phyloP scores from a whole-genome alignment of 139 green algal genomes.

The Tetraselmis striata region DNA sequence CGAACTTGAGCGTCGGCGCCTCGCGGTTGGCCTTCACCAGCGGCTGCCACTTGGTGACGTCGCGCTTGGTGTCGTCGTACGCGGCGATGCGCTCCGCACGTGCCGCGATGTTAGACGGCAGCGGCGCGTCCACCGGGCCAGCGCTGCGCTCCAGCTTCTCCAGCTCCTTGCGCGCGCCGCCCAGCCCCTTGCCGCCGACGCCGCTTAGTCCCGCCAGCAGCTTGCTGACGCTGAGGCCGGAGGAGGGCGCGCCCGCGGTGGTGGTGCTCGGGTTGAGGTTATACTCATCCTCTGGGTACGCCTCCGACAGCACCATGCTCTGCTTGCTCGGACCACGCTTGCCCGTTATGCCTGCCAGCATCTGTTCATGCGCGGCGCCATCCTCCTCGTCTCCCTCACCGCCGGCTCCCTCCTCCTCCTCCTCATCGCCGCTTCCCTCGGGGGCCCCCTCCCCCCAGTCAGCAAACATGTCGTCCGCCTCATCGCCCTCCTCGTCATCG shows the following conservation, averaged over 20 bases:
- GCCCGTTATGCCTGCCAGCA: conserved; percentile 15
- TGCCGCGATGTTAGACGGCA: conserved; percentile 56
- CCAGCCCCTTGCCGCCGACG: conserved; percentile 2
- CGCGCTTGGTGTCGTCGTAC: conserved; percentile 73
- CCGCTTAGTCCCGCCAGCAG: conserved; percentile 8
- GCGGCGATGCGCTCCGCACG: conserved; percentile 72
- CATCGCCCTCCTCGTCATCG: conserved; percentile 32
- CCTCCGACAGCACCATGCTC: conserved; percentile 50
- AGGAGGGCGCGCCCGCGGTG: conserved; percentile 3
- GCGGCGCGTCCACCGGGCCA: conserved; percentile 40
- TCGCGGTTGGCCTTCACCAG: conserved; percentile 92
- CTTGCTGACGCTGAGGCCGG: conserved; percentile 15
- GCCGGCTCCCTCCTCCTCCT: conserved; percentile 11
- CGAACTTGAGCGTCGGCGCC: conserved; percentile 78
- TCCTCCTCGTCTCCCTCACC: conserved; percentile 17
- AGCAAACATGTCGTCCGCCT: conserved; percentile 28
- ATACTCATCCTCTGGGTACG: conserved; percentile 65
- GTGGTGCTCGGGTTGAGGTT: conserved; percentile 40
- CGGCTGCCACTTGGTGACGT: conserved; percentile 83
- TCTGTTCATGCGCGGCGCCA: conserved; percentile 3
- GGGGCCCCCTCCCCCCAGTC: conserved; percentile 18
- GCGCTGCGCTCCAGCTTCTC: conserved; percentile 39
- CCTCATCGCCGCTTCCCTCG: conserved; percentile 14
- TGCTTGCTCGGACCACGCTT: conserved; percentile 2
- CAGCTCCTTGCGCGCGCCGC: conserved; percentile 50